phyloP scores from a whole-genome alignment of 208 protist genomes.

The Wallacemonas collosoma region DNA sequence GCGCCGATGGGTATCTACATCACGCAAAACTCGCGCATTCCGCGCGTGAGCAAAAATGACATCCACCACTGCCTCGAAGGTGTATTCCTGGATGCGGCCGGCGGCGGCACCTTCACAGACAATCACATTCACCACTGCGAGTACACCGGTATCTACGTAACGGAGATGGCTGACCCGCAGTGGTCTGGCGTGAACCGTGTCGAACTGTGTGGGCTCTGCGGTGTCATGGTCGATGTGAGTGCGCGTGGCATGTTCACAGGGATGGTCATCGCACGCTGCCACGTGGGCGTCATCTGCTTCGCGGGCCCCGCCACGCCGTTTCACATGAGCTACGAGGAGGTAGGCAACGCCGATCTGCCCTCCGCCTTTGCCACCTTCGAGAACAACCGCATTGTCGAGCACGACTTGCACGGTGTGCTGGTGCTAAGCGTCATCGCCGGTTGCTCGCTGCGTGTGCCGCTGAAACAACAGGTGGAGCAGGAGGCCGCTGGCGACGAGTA shows the following conservation, averaged over 20 bases:
- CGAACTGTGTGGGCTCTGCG: constrained; percentile 60
- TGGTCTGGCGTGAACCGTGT: constrained; percentile 59
- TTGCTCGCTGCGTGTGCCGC: constrained; percentile 43
- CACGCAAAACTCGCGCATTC: constrained; percentile 41
- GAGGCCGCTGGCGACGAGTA: constrained; percentile 12
- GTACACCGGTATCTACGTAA: constrained; percentile 70
- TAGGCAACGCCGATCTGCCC: constrained; percentile 39
- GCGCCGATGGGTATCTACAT: constrained; percentile 74
- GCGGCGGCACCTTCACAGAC: constrained; percentile 47
- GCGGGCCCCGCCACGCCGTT: constrained; percentile 51
- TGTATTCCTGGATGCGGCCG: constrained; percentile 49
- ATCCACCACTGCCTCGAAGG: constrained; percentile 80
- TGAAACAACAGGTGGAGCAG: constrained; percentile 11
- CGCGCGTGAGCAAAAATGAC: constrained; percentile 47
- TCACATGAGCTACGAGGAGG: constrained; percentile 40
- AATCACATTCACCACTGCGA: constrained; percentile 74
- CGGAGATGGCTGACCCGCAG: constrained; percentile 45
- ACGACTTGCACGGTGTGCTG: constrained; percentile 78
- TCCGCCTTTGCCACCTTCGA: constrained; percentile 51
- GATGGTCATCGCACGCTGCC: constrained; percentile 48
- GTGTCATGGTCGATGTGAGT: constrained; percentile 69
- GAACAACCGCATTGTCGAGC: constrained; percentile 72
- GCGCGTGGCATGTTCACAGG: constrained; percentile 42
- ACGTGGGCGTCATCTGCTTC: constrained; percentile 62
- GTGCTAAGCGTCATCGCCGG: constrained; percentile 61